Evolutionary conservation across 169 alveolate species (phyloP).

Genomic region (Plasmodium vivax): DNA sequence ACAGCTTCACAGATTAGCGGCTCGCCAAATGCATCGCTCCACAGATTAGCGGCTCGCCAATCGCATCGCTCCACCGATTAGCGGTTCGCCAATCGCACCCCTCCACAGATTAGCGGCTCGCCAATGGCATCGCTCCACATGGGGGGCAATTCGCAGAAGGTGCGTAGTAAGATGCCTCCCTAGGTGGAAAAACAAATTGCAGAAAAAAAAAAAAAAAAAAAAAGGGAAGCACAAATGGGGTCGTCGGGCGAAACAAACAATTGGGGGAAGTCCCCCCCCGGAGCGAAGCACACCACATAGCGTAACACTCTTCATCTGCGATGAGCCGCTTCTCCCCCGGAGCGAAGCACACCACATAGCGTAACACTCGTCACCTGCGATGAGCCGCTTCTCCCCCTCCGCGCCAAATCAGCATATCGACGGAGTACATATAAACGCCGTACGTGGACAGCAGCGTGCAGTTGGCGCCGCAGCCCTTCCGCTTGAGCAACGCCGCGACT

Average conservation of each 20-base stretch:
- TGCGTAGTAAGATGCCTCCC: not conserved
- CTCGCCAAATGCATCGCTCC: too few relatives aligned
- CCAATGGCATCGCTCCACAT: not conserved
- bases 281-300: not conserved
- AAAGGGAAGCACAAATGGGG: not conserved
- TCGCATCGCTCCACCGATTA: too few relatives aligned
- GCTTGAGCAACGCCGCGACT: constrained; percentile 14
- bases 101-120: not conserved
- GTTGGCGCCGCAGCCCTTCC: not conserved
- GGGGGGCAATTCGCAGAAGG: not conserved
- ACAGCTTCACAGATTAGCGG: too few relatives aligned
- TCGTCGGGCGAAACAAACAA: not conserved
- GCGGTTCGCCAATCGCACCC: too few relatives aligned
- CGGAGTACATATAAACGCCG: constrained; percentile 20
- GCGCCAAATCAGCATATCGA: constrained; percentile 16
- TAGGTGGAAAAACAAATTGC: not conserved
- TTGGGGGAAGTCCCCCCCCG: not conserved
- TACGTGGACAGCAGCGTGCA: constrained; percentile 2
- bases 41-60: not conserved
- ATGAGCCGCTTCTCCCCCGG: not conserved
- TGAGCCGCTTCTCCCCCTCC: not conserved
- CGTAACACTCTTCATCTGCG: not conserved
- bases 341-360: not conserved
- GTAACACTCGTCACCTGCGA: not conserved
- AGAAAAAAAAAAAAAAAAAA: too few relatives aligned